These are phyloP conservation scores for Candida nonsorbophila DNA, from an alignment of 805 yeast genomes.

Conservation along the genomic window DNA sequence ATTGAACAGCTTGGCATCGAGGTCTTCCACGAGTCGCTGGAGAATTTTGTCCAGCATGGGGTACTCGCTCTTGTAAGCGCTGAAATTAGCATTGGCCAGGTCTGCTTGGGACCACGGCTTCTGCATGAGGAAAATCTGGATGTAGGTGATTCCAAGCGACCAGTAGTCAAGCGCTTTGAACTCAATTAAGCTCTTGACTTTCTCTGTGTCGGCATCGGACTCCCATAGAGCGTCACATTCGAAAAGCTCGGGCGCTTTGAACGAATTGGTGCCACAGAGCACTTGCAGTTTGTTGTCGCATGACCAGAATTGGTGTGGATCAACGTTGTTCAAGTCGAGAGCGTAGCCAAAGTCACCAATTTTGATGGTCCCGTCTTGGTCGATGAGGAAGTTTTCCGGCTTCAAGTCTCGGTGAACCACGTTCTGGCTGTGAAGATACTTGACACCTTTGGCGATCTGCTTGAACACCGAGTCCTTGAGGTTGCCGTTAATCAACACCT, in stretches of 20 bases:
- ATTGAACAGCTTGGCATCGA: slow-evolving; percentile 16
- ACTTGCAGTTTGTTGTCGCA: slow-evolving; percentile 7
- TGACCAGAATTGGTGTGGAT: slow-evolving; percentile 12
- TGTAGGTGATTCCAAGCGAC: slow-evolving; percentile 48
- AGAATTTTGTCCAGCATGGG: slow-evolving; percentile 19
- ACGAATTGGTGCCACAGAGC: slow-evolving; percentile 46
- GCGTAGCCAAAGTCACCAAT: slow-evolving; percentile 51
- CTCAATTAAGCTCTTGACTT: slow-evolving; percentile 5
- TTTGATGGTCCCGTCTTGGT: slow-evolving; percentile 37
- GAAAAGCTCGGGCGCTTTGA: slow-evolving; percentile 51
- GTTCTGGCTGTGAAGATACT: slow-evolving; percentile 35
- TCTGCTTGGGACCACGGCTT: slow-evolving; percentile 46
- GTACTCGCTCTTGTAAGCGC: slow-evolving; percentile 19
- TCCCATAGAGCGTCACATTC: slow-evolving; percentile 8
- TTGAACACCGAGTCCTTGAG: slow-evolving; percentile 44
- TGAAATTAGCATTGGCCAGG: slow-evolving; percentile 14
- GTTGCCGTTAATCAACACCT: slow-evolving; percentile 22
- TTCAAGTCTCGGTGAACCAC: slow-evolving; percentile 50
- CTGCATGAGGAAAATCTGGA: slow-evolving; percentile 37
- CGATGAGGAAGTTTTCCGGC: slow-evolving; percentile 50
- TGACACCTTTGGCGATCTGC: slow-evolving; percentile 40
- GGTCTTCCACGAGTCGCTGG: slow-evolving; percentile 16
- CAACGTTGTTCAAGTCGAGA: slow-evolving; percentile 21
- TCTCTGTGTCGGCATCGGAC: slow-evolving; percentile 3
- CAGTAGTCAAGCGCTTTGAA: slow-evolving; percentile 35